A percentile compares a stretch with the other conserved stretches of the same genome.
phyloP scores from a whole-genome alignment of 345 rosid genomes.

The Gossypium sturtianum region DNA sequence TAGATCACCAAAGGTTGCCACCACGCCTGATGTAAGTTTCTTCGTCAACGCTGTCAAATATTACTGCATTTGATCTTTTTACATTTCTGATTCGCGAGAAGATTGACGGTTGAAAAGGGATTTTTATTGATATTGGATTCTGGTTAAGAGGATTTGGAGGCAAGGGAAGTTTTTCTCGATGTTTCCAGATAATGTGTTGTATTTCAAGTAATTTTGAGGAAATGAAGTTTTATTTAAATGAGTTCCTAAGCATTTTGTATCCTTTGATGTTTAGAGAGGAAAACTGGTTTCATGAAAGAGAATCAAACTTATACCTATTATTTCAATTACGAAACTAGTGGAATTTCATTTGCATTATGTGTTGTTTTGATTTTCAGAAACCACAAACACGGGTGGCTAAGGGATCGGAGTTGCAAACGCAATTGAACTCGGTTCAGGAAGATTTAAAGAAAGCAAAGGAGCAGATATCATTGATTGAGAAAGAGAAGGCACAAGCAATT shows the following conservation, averaged over 20 bases:
- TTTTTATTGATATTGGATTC: background rate
- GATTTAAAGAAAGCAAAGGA: slow-evolving; percentile 90
- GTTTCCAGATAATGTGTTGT: background rate
- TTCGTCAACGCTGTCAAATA: background rate
- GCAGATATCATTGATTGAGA: slow-evolving; percentile 52
- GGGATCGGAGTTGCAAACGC: slow-evolving; percentile 62
- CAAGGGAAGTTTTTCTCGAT: background rate
- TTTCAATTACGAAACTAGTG: background rate
- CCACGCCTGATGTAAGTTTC: slow-evolving; percentile 66
- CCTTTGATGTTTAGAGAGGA: background rate
- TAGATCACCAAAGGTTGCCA: slow-evolving; percentile 54
- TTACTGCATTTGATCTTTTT: background rate
- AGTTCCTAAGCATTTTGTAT: background rate
- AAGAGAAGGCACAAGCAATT: slow-evolving; percentile 67
- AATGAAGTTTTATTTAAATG: background rate
- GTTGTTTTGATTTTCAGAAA: slow-evolving; percentile 49
- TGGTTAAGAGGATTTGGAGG: background rate
- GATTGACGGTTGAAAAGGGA: background rate
- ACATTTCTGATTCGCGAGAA: background rate
- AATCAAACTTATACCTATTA: background rate
- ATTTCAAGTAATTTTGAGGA: background rate
- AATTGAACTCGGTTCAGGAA: slow-evolving; percentile 63
- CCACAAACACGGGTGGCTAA: slow-evolving; percentile 42
- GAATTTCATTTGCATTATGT: slow-evolving; percentile 16
- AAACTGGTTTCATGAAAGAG: slow-evolving; percentile 4